Evolutionary conservation across 108 stramenopile genomes (phyloP), one percentile per base, ranked within the genome.

Genomic region (Fistulifera solaris): DNA sequence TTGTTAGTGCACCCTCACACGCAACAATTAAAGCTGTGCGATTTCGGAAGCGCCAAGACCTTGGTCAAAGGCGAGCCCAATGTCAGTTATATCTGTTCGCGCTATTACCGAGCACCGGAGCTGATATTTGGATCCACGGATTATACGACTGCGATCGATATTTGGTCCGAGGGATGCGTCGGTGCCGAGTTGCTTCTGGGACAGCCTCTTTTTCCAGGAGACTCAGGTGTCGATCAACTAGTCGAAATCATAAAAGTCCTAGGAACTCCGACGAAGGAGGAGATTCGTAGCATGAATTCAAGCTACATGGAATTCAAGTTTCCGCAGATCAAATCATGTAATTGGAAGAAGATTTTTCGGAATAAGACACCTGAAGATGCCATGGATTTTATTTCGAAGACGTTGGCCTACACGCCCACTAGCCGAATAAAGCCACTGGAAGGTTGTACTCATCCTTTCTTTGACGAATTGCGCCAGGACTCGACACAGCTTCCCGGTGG

Each of bases 181-280:
- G 95, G 94, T 19, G 97, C 96, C 15, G 98, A 99, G 71, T 72
- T 99, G 19, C 71, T 98, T 27, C 75, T 99, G 24, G 97, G 96
- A 5, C 89, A 94, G 57, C 97, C 98, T 8, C 77, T 99, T 40
- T 99, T 99, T 61, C 96, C 96, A 0, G 98, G 98, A 18, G 95
- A 94, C 63, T 92, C 85, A 8, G 97, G 97, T 11, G 97, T 98
- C 7, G 98, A 98, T 58, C 97, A 98, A 72, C 74, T 99, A n/a
- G 97, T 98, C 2, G 98, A 98, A 70, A 97, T 99, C 49, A 97
- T 97, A 76, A 98, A 97, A 79, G 94, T 98, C 0, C 77, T 99
- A 15, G 98, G 97, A 17, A 98, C 98, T 50, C 98, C 98, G 15
- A 96, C 96, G 19, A 70, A 93, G 50, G 95, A 97, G 59, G 95